Base-by-base conservation (phyloP, 2,329 filamentous ascomycete species). In the Rhynchosporium agropyri region DNA sequence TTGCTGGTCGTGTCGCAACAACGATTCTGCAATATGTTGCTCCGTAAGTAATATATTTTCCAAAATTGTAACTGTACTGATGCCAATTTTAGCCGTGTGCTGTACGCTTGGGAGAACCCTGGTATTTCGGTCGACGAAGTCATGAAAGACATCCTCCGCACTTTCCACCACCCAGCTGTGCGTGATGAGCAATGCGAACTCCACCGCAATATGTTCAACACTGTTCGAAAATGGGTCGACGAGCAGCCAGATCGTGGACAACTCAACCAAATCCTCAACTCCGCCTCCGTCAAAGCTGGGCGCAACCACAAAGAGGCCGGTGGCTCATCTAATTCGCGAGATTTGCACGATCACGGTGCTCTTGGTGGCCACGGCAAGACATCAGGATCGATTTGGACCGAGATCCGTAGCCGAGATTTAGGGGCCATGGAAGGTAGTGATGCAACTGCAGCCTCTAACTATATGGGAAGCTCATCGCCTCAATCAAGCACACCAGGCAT, bases 91-190 rank as follows among this genome's bases (percentile, higher is more conserved):
- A 86, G 84, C 1, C 90, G 94, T 40, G 79, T 98, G 54, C 82
- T 99, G 26, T 96, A 94, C 73, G 94, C 93, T 3, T 98, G 93
- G 92, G 91, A 98, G 68, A 90, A 98, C 74, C 85, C 89, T 2
- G 86, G 89, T 49, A 87, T 97, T 0, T 86, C 91, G 0, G 89
- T 95, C 3, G 85, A 96, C 43, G 90, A 96, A 76, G 89, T 98
- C 0, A 81, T 93, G 66, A 81, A 91, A 66, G 94, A 98, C 69
- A 86, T 96, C 46, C 79, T 92, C 53, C 85, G 85, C 29, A 87
- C 91, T 10, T 96, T 98, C 79, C 95, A 99, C 75, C 95, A 99
- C 74, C 95, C 95, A 1, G 89, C 90, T 6, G 80, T 92, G 36
- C 88, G 94, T 29, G 84, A 95, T 69, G 87, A 90, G 60, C 80